Conservation (phyloP, 2,329 filamentous ascomycete species). For the Fusarium brachygibbosum region DNA sequence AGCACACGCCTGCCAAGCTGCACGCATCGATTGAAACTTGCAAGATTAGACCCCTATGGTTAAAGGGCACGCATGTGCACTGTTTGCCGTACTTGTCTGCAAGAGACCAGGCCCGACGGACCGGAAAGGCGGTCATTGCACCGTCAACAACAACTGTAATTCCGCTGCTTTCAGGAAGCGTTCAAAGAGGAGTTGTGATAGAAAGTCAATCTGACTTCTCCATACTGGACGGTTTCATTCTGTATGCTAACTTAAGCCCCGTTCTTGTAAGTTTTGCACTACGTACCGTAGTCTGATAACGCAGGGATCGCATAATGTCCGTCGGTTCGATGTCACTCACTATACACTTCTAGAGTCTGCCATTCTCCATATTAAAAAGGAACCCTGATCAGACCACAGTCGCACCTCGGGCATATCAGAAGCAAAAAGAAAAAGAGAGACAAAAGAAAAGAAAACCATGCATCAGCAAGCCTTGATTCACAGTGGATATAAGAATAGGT, state of each 20-base stretch:
- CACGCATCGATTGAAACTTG: background rate
- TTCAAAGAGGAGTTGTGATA: background rate
- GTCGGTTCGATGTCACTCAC: background rate
- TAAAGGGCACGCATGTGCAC: background rate
- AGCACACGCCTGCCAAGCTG: background rate
- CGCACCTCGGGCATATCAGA: background rate
- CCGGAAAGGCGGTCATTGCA: background rate
- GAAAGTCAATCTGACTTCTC: background rate
- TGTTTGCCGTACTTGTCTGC: background rate
- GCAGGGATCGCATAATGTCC: background rate
- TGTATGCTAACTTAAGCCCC: background rate
- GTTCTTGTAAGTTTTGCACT: slow-evolving; percentile 2
- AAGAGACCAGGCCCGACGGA: background rate
- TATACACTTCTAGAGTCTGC: background rate
- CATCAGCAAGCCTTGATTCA: background rate
- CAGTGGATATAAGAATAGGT: background rate
- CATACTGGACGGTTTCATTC: background rate
- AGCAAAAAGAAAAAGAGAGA: background rate
- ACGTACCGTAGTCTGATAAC: background rate
- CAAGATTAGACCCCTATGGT: background rate
- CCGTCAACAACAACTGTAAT: background rate
- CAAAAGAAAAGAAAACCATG: background rate
- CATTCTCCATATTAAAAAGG: background rate
- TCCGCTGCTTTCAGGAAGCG: background rate
- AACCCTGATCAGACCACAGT: background rate